phyloP scores from a whole-genome alignment of 352 stramenopile genomes.

The Pythium scleroteichum region DNA sequence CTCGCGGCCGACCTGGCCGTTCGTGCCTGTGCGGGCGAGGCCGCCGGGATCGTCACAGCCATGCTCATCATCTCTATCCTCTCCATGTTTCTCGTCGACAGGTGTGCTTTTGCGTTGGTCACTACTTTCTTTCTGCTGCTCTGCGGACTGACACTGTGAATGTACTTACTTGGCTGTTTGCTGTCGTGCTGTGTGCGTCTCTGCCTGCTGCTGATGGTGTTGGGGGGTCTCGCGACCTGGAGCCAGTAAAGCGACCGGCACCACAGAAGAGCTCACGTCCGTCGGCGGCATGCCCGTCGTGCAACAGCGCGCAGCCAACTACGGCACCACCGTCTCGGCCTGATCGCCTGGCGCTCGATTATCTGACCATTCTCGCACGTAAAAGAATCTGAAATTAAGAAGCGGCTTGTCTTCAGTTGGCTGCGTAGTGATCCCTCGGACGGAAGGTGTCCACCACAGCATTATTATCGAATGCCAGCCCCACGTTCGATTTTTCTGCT shows the following conservation, averaged over 20 bases:
- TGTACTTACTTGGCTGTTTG: constrained; percentile 9
- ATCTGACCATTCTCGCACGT: background rate
- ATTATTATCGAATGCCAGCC: background rate
- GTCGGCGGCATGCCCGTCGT: constrained; percentile 33
- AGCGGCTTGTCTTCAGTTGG: too few species aligned
- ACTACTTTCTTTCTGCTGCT: constrained; percentile 21
- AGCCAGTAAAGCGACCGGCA: constrained; percentile 36
- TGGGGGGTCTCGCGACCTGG: constrained; percentile 23
- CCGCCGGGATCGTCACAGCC: constrained; percentile 50
- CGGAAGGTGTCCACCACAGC: too few species aligned
- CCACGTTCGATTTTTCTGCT: background rate
- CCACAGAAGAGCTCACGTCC: constrained; percentile 26
- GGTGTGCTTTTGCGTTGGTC: constrained; percentile 41
- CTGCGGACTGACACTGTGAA: constrained; percentile 9
- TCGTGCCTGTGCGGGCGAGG: constrained; percentile 62
- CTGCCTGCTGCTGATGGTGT: constrained; percentile 20
- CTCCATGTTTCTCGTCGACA: constrained; percentile 56
- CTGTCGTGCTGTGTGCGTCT: constrained; percentile 20
- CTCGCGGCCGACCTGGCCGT: constrained; percentile 56
- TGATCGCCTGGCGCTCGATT: background rate
- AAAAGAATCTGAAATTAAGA: too few species aligned
- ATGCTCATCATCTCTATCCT: constrained; percentile 57
- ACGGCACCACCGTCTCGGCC: constrained; percentile 16
- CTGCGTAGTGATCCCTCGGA: too few species aligned
- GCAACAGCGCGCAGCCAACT: constrained; percentile 20